Evolutionary conservation across 192 early-diverging fungal genomes (phyloP).

Genomic region (Endogone sp.): DNA sequence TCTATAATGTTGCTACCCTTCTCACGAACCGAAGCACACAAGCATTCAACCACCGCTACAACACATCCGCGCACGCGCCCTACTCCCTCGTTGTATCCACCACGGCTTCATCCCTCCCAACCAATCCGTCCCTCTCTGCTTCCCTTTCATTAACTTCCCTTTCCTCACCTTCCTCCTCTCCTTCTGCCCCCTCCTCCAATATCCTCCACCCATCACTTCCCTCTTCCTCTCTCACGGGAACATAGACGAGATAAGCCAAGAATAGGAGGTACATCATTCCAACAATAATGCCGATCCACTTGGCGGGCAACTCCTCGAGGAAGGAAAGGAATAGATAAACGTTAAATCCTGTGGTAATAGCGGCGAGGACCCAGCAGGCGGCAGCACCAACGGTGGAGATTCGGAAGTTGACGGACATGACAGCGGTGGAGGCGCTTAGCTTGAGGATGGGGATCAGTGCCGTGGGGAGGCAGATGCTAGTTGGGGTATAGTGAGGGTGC

Average conservation of each 20-base stretch:
- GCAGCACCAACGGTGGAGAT: constrained; percentile 23
- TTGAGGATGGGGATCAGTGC: constrained; percentile 62
- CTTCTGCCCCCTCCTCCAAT: neutral
- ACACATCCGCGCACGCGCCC: too few relatives aligned
- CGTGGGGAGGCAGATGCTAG: constrained; percentile 57
- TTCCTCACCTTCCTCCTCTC: neutral
- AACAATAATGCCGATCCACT: constrained; percentile 12
- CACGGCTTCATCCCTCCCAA: neutral
- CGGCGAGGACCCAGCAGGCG: constrained; percentile 42
- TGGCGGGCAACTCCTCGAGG: constrained; percentile 19
- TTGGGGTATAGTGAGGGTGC: neutral
- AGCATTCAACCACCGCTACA: too few relatives aligned
- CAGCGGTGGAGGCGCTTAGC: constrained; percentile 39
- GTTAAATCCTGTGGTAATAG: constrained; percentile 53
- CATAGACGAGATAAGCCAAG: constrained; percentile 7
- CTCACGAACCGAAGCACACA: too few relatives aligned
- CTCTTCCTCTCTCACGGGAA: neutral
- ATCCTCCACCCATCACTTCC: neutral
- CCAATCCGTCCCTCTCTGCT: neutral
- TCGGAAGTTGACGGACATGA: constrained; percentile 39
- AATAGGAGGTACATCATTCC: constrained; percentile 21
- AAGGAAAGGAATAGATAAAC: constrained; percentile 39
- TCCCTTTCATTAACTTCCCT: neutral
- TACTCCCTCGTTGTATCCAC: neutral
- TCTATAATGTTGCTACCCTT: too few relatives aligned